Percentiles rank a stretch among this genome's conserved stretches.
These are phyloP conservation scores for peach (Prunus persica) DNA, from an alignment of 306 rosid species.

Conservation along the genomic window DNA sequence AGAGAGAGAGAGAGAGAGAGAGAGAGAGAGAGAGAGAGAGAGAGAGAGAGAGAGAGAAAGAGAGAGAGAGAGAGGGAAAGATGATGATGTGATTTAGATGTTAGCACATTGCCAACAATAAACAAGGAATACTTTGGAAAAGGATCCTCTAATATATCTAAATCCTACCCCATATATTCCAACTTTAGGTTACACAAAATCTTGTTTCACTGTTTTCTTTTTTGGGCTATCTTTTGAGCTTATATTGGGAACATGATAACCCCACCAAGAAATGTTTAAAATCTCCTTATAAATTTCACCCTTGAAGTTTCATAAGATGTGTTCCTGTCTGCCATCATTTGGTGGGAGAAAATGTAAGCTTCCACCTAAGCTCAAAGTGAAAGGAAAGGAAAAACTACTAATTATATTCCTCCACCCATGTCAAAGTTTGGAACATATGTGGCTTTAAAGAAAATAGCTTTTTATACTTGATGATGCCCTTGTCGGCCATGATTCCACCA, in stretches of 20 bases:
- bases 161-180: constrained; percentile 41
- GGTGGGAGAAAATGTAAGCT: constrained; percentile 53
- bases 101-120: constrained; percentile 4
- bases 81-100: background rate
- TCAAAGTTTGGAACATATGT: constrained; percentile 68
- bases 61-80: background rate
- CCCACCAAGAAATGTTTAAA: constrained; percentile 52
- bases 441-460: constrained; percentile 66
- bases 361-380: constrained; percentile 50
- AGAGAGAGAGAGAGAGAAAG: background rate
- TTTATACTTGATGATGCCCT: constrained; percentile 56
- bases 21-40: background rate
- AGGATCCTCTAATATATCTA: constrained; percentile 22
- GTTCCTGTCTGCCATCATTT: constrained; percentile 77
- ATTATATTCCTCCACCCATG: constrained; percentile 66
- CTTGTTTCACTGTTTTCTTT: constrained; percentile 29
- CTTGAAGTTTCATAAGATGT: constrained; percentile 75
- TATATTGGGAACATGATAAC: constrained; percentile 50
- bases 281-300: constrained; percentile 2
- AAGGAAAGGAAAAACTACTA: constrained; percentile 1
- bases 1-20: too few species aligned
- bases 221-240: constrained; percentile 33
- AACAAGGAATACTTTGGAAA: constrained; percentile 32
- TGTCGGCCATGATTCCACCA: constrained; percentile 88
- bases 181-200: constrained; percentile 55